Percentiles rank a stretch among this genome's conserved stretches.
Conservation (phyloP, 108 stramenopile genomes). For the Aureococcus anophagefferens region DNA sequence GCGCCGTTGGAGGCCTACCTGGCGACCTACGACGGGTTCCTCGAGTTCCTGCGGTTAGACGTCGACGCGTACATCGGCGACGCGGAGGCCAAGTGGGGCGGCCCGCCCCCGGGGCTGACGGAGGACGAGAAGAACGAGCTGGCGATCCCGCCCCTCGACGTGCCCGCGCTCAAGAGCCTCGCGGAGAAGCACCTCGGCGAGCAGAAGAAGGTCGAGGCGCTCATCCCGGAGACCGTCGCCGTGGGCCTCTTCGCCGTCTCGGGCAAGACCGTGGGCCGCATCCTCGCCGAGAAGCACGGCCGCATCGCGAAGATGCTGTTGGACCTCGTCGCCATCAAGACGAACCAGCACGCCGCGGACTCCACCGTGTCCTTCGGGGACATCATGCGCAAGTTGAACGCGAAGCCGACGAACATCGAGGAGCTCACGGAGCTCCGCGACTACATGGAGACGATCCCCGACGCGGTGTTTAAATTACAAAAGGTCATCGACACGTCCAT, state of each 20-base stretch:
- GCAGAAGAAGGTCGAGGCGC: constrained; percentile 9
- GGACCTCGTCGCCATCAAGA: constrained; percentile 15
- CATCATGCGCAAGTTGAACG: constrained; percentile 8
- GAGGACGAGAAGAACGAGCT: constrained; percentile 29
- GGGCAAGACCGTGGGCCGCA: constrained; percentile 15
- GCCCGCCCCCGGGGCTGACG: constrained; percentile 3
- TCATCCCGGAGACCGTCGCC: constrained; percentile 20
- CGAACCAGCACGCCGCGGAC: constrained; percentile 6
- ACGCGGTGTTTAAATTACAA: constrained; percentile 31
- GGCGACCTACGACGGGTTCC: constrained; percentile 25
- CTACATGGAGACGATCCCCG: constrained; percentile 18
- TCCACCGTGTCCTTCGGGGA: no score
- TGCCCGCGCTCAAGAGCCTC: constrained; percentile 21
- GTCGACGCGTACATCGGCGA: constrained; percentile 22
- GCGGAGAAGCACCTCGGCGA: constrained; percentile 30
- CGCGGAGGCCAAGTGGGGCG: constrained; percentile 1
- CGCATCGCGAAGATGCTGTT: constrained; percentile 18
- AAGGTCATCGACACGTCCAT: constrained; percentile 22
- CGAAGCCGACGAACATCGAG: constrained; percentile 46
- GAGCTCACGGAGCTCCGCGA: constrained; percentile 28
- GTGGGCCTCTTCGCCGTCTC: constrained; percentile 43
- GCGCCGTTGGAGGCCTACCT: constrained; percentile 21
- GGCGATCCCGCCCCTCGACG: constrained; percentile 24
- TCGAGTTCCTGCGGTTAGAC: constrained; percentile 40
- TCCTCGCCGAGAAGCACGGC: constrained; percentile 39